Base-by-base conservation (phyloP, 495 filamentous ascomycete genomes). In the Daldinia grandis region DNA sequence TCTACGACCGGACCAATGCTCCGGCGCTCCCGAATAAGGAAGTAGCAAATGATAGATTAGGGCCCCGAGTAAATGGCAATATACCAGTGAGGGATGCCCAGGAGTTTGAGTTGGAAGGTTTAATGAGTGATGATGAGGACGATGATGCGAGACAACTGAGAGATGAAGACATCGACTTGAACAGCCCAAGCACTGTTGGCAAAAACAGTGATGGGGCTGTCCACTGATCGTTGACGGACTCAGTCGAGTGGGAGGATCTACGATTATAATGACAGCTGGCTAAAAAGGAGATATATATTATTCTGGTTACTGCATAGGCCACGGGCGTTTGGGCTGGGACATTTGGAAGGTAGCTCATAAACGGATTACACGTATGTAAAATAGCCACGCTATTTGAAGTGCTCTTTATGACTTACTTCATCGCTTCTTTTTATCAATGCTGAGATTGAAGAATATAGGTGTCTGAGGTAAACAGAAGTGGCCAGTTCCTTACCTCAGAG, bases 51-150 rank as follows among this genome's bases (percentile, higher is more conserved):
- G 76, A 76, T 1, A 64, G 72, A 31, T 58, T 78, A 17, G 75
- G 73, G 12, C 73, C 75, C 38, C 68, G 78, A 12, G 38, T 79
- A 62, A 93, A 92, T 76, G 91, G 90, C 28, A 87, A 89, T 71
- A 65, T 81, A 78, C 80, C 86, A 25, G 66, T 84, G 28, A 77
- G 86, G 15, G 95, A 98, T 76, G 95, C 92, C 0, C 91, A 96
- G 77, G 92, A 94, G 66, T 98, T 97, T 76, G 94, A 97, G 79
- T 83, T 98, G 0, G 92, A 94, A 58, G 94, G 93, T 0, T 80
- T 99, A 27, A 95, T 98, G 72, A 94, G 89, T 38, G 94, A 97
- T n/a, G 86, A 88, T 21, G 91, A 92, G 50, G 92, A 94, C 15
- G 81, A 77, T 5, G 72, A 38, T 15, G 55, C 40, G 12, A 63